phyloP scores from a whole-genome alignment of 2,329 filamentous ascomycete genomes.

The Penicillium sp. region DNA sequence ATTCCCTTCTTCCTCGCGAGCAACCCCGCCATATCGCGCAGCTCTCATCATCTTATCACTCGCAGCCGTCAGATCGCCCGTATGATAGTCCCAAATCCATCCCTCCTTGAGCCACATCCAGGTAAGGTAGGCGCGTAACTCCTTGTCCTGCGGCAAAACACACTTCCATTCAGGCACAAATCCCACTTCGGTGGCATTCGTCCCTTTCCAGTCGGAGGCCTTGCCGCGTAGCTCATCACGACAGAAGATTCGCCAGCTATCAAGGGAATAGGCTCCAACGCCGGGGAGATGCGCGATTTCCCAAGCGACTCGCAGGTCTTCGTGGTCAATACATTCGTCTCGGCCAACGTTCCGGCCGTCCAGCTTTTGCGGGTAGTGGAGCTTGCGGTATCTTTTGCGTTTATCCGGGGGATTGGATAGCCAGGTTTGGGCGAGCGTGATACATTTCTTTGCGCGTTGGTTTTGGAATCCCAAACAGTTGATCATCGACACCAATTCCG shows the following conservation, averaged over 20 bases:
- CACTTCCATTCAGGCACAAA: slow-evolving; percentile 91
- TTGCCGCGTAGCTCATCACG: slow-evolving; percentile 69
- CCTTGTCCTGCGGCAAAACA: slow-evolving; percentile 78
- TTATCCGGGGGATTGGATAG: slow-evolving; percentile 58
- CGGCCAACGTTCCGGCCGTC: slow-evolving; percentile 50
- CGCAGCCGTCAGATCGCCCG: slow-evolving; percentile 52
- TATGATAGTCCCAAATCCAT: slow-evolving; percentile 72
- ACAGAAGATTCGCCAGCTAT: slow-evolving; percentile 93
- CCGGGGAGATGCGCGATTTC: slow-evolving; percentile 83
- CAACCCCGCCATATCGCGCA: slow-evolving; percentile 41
- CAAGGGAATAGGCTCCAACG: slow-evolving; percentile 71
- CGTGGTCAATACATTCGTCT: slow-evolving; percentile 49
- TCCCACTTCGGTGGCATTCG: slow-evolving; percentile 40
- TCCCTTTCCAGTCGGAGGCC: slow-evolving; percentile 64
- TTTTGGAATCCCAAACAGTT: slow-evolving; percentile 67
- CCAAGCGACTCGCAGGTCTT: slow-evolving; percentile 58
- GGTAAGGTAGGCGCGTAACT: slow-evolving; percentile 76
- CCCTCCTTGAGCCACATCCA: slow-evolving; percentile 93
- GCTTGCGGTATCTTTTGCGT: slow-evolving; percentile 55
- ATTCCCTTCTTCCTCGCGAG: slow-evolving; percentile 41
- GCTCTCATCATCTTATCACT: slow-evolving; percentile 39
- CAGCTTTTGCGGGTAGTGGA: slow-evolving; percentile 52
- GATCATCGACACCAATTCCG: slow-evolving; percentile 61
- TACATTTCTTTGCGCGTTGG: slow-evolving; percentile 63
- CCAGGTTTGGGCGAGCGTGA: slow-evolving; percentile 69